Percentiles rank a stretch among this genome's conserved stretches.
phyloP scores from a whole-genome alignment of 768 basidiomycete genomes.

The Leccinum fibrillosum region DNA sequence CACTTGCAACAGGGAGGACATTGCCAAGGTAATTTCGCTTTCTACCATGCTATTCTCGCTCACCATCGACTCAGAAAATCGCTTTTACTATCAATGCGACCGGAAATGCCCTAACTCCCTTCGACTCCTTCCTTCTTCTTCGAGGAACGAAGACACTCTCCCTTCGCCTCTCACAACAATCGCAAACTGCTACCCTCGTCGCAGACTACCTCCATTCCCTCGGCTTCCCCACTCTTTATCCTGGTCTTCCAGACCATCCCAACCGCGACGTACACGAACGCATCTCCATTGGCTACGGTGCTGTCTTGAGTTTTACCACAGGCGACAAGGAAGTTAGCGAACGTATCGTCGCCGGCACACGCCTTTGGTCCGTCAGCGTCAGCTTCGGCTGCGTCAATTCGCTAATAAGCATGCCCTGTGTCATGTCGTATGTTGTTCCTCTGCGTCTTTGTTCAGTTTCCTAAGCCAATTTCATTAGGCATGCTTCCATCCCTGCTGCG shows the following conservation, averaged over 20 bases:
- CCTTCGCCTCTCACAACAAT: conserved; percentile 93
- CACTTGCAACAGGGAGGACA: conserved; percentile 85
- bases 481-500: conserved; percentile 95
- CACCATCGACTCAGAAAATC: conserved; percentile 56
- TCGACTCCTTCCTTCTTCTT: conserved; percentile 94
- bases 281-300: conserved; percentile 88
- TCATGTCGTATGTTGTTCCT: conserved; percentile 86
- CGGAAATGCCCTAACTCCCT: conserved; percentile 92
- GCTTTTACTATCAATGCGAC: conserved; percentile 91
- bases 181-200: conserved; percentile 75
- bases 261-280: conserved; percentile 85
- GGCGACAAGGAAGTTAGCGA: conserved; percentile 89
- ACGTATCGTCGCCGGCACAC: conserved; percentile 86
- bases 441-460: neutral
- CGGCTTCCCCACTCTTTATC: conserved; percentile 91
- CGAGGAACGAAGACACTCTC: conserved; percentile 96
- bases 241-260: conserved; percentile 80
- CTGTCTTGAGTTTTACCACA: conserved; percentile 93
- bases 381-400: conserved; percentile 98
- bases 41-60: neutral
- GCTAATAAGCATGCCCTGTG: conserved; percentile 97
- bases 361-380: conserved; percentile 96
- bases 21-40: conserved; percentile 61
- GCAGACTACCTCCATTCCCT: conserved; percentile 81
- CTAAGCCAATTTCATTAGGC: conserved; percentile 38